Evolutionary conservation across 495 filamentous ascomycete genomes (phyloP).

Genomic region (Daldinia concentrica): DNA sequence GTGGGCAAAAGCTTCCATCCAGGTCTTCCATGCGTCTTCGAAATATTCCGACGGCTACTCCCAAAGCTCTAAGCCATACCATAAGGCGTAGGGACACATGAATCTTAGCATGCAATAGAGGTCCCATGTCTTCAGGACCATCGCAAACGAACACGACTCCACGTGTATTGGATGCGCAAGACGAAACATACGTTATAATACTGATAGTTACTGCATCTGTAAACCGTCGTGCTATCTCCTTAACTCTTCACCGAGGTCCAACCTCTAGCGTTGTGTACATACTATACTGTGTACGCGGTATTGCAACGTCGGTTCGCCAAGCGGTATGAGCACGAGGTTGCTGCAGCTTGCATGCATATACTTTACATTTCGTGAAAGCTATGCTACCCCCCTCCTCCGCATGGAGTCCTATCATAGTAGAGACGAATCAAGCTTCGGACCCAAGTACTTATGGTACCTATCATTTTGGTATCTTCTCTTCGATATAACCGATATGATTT

Average conservation of each 20-base stretch:
- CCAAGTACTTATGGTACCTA: constrained; percentile 5
- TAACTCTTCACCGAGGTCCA: neutral
- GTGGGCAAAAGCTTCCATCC: constrained; percentile 28
- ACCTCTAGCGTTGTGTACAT: constrained; percentile 5
- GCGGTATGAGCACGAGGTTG: constrained; percentile 38
- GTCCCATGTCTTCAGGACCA: constrained; percentile 2
- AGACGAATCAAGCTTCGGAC: neutral
- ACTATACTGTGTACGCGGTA: constrained; percentile 8
- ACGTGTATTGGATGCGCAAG: constrained; percentile 29
- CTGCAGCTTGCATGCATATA: constrained; percentile 41
- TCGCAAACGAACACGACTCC: constrained; percentile 23
- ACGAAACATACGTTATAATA: constrained; percentile 11
- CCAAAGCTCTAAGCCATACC: neutral
- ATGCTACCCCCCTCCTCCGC: neutral
- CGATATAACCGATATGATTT: constrained; percentile 28
- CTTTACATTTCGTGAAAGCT: constrained; percentile 16
- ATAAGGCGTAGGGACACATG: neutral
- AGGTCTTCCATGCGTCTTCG: constrained; percentile 41
- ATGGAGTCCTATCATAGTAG: neutral
- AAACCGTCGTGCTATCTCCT: neutral
- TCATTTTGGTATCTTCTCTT: constrained; percentile 19
- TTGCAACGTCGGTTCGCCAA: constrained; percentile 29
- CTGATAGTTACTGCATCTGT: neutral
- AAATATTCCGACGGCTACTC: constrained; percentile 31
- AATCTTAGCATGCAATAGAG: neutral